Percentiles rank a stretch among this genome's conserved stretches.
Evolutionary conservation across 192 early-diverging fungal genomes (phyloP).

Genomic region (Coemansia sp.): DNA sequence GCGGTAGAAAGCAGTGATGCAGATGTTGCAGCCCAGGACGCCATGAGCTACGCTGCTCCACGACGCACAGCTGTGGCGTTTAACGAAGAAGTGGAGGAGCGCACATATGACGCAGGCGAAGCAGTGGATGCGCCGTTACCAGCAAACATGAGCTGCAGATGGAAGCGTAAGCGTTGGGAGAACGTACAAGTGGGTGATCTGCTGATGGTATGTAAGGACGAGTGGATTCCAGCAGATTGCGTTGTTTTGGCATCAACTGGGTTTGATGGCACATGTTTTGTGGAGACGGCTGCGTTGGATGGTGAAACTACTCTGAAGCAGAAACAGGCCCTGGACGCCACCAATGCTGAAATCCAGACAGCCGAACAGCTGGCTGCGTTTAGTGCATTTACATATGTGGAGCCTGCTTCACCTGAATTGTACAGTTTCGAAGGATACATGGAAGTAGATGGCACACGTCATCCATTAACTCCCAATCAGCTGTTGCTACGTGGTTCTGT

Average conservation of each 20-base stretch:
- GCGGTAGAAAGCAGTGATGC: too few relatives aligned
- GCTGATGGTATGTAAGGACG: constrained; percentile 70
- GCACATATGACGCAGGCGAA: constrained; percentile 12
- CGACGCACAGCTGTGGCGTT: constrained; percentile 34
- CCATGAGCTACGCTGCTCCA: background rate
- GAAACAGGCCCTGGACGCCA: constrained; percentile 66
- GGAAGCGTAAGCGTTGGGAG: constrained; percentile 57
- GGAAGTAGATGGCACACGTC: constrained; percentile 57
- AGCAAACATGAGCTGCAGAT: constrained; percentile 51
- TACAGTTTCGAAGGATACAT: constrained; percentile 84
- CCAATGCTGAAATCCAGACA: constrained; percentile 54
- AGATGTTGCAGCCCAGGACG: background rate
- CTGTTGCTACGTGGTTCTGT: constrained; percentile 82
- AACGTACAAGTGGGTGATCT: constrained; percentile 78
- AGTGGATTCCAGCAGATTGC: constrained; percentile 81
- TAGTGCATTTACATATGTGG: constrained; percentile 59
- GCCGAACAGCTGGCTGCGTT: constrained; percentile 51
- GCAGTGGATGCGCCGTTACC: constrained; percentile 31
- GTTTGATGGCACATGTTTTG: constrained; percentile 74
- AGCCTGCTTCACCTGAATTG: constrained; percentile 74
- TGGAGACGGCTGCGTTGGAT: constrained; percentile 84
- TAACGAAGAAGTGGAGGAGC: constrained; percentile 38
- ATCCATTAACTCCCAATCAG: constrained; percentile 74
- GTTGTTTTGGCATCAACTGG: constrained; percentile 69
- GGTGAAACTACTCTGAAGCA: constrained; percentile 91